A percentile compares a stretch with the other conserved stretches of the same genome.
phyloP scores from a whole-genome alignment of 306 rosid genomes.

The Prunus kanzakura region DNA sequence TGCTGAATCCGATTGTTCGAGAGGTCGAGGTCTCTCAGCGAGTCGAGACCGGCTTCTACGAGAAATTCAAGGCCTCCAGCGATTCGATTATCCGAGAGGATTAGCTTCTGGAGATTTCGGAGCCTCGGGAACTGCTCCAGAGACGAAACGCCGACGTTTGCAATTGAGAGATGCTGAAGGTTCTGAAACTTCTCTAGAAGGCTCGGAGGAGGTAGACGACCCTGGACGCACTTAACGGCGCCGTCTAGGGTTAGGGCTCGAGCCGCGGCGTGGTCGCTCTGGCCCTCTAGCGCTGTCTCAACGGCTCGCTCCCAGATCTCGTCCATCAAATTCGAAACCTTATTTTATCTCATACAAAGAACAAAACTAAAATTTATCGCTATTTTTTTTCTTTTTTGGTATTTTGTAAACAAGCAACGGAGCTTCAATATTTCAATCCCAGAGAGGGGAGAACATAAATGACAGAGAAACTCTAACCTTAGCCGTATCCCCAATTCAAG shows the following conservation, averaged over 20 bases:
- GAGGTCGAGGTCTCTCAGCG: constrained; percentile 77
- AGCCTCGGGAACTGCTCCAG: constrained; percentile 90
- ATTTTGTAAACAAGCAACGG: background rate
- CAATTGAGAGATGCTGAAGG: constrained; percentile 87
- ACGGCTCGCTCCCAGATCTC: constrained; percentile 98
- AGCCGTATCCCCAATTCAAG: constrained; percentile 12
- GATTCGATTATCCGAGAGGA: constrained; percentile 81
- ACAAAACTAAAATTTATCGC: background rate
- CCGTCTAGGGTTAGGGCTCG: constrained; percentile 81
- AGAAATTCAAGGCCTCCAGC: constrained; percentile 77
- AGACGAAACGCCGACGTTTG: constrained; percentile 82
- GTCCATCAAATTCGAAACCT: constrained; percentile 68
- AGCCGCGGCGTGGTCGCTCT: constrained; percentile 62
- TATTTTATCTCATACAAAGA: constrained; percentile 52
- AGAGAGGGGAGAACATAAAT: background rate
- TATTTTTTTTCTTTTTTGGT: background rate
- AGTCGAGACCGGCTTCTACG: constrained; percentile 76
- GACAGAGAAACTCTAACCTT: background rate
- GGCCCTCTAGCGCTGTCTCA: constrained; percentile 85
- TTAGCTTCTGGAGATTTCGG: constrained; percentile 61
- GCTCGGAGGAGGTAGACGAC: constrained; percentile 77
- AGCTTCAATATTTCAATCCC: background rate
- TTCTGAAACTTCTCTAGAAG: constrained; percentile 74
- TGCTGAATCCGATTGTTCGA: constrained; percentile 84
- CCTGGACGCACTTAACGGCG: constrained; percentile 85